Percentiles rank a stretch among this genome's conserved stretches.
Conservation (phyloP, 306 rosid species). For the Medicago ruthenica region DNA sequence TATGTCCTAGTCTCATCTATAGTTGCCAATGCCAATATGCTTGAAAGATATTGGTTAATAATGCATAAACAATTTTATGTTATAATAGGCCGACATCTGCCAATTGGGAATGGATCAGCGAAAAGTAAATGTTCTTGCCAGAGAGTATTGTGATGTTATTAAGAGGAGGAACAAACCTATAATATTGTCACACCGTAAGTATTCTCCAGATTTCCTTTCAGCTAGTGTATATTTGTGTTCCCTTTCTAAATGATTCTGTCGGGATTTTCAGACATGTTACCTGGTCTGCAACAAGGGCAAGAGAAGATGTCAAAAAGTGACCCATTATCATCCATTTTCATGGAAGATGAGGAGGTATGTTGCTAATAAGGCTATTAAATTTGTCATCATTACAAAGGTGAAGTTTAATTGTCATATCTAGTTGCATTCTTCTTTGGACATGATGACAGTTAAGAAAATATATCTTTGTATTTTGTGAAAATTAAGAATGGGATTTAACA, state of each 20-base stretch:
- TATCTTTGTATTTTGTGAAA: not conserved
- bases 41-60: not conserved
- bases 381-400: constrained; percentile 1
- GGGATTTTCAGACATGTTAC: constrained; percentile 76
- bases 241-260: constrained; percentile 35
- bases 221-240: constrained; percentile 7
- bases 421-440: too few relatives aligned
- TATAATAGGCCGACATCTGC: constrained; percentile 82
- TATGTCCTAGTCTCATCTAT: not conserved
- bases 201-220: constrained; percentile 24
- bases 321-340: constrained; percentile 70
- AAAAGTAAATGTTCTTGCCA: constrained; percentile 81
- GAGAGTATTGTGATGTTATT: constrained; percentile 83
- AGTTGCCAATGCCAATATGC: constrained; percentile 23
- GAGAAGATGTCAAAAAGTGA: constrained; percentile 94
- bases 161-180: constrained; percentile 89
- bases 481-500: not conserved
- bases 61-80: constrained; percentile 18
- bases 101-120: constrained; percentile 95
- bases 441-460: too few relatives aligned
- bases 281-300: constrained; percentile 82
- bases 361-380: constrained; percentile 9
- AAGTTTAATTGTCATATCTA: too few relatives aligned
- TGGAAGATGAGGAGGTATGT: constrained; percentile 94
- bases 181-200: constrained; percentile 81